Conservation (phyloP, 2,329 filamentous ascomycete species). For the Trematosphaeria pertusa region DNA sequence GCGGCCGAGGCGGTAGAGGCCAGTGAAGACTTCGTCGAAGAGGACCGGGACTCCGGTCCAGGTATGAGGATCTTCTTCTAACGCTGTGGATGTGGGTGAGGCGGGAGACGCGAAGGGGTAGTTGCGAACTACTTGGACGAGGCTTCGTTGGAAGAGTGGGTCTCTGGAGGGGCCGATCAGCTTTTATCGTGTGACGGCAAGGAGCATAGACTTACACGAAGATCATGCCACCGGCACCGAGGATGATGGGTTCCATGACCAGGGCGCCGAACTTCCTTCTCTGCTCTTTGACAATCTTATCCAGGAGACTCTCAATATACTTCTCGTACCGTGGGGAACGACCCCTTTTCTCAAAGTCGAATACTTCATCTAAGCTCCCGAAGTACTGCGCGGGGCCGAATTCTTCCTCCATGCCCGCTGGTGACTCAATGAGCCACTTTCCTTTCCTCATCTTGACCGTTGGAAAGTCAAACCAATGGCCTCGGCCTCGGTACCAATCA, state of each 20-base stretch:
- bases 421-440: conserved; percentile 69
- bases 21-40: conserved; percentile 89
- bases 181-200: not conserved
- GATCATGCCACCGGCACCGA: conserved; percentile 85
- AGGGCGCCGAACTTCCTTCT: conserved; percentile 76
- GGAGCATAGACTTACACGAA: conserved; percentile 65
- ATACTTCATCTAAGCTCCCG: conserved; percentile 40
- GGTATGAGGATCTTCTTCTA: conserved; percentile 23
- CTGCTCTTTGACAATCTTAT: conserved; percentile 59
- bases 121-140: conserved; percentile 71
- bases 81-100: no score
- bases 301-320: conserved; percentile 65
- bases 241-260: conserved; percentile 79
- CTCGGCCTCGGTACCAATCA: conserved; percentile 83
- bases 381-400: conserved; percentile 53
- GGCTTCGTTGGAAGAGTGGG: conserved; percentile 77
- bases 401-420: conserved; percentile 55
- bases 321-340: conserved; percentile 58
- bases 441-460: conserved; percentile 71
- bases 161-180: conserved; percentile 59
- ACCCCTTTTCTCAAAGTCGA: conserved; percentile 51
- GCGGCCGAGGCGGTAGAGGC: conserved; percentile 79
- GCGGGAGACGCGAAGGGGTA: conserved; percentile 60
- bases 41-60: conserved; percentile 82
- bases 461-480: conserved; percentile 83